A percentile compares a stretch with the other conserved stretches of the same genome.
These are phyloP conservation scores for Euphorbia pulcherrima DNA, from an alignment of 345 rosid species.

Conservation along the genomic window DNA sequence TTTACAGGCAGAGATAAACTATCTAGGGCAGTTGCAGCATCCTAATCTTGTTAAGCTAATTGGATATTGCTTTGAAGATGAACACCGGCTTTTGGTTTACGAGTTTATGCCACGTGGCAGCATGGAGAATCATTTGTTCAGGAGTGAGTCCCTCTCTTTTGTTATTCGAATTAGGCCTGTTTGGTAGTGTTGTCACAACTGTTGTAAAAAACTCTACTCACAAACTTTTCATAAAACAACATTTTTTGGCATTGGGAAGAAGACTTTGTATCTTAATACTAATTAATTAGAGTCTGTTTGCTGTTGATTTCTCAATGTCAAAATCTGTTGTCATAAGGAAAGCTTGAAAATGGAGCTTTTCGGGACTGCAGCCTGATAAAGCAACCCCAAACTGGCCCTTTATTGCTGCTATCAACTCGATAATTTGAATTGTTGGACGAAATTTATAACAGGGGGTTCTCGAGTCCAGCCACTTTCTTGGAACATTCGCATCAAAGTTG, in stretches of 20 bases:
- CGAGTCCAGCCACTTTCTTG: slow-evolving; percentile 25
- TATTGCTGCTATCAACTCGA: neutral
- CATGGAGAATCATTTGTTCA: slow-evolving; percentile 35
- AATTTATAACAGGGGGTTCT: slow-evolving; percentile 23
- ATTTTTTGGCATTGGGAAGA: too few relatives aligned
- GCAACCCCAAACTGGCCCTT: too few relatives aligned
- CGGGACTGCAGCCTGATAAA: too few relatives aligned
- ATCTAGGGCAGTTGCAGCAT: slow-evolving; percentile 33
- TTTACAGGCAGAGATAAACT: slow-evolving; percentile 32
- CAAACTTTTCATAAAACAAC: too few relatives aligned
- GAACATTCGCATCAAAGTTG: slow-evolving; percentile 19
- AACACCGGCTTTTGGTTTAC: slow-evolving; percentile 29
- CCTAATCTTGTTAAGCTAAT: slow-evolving; percentile 33
- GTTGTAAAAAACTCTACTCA: too few relatives aligned
- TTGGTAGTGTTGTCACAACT: too few relatives aligned
- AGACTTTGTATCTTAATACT: too few relatives aligned
- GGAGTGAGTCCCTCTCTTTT: slow-evolving; percentile 24
- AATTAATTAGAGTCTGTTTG: too few relatives aligned
- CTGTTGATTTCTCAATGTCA: too few relatives aligned
- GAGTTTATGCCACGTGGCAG: slow-evolving; percentile 35
- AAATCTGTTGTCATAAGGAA: too few relatives aligned
- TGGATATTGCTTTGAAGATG: slow-evolving; percentile 37
- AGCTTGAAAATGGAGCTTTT: too few relatives aligned
- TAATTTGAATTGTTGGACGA: slow-evolving; percentile 4
- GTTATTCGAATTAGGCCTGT: too few relatives aligned